Conservation (phyloP, 2,329 filamentous ascomycete species). For the Sporothrix luriei region DNA sequence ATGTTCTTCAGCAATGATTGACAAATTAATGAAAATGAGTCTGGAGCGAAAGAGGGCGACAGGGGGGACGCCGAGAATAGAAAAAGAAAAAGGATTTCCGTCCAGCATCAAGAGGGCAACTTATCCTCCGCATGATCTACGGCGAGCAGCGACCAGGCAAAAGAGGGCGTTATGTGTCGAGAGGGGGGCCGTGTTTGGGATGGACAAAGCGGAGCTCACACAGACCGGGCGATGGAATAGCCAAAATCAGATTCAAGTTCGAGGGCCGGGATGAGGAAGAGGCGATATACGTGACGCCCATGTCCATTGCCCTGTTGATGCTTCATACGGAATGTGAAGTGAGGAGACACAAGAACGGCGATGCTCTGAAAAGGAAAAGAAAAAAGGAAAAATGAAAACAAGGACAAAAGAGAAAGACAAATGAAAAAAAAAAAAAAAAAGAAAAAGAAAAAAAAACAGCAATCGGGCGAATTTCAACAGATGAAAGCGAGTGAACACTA, state of each 20-base stretch:
- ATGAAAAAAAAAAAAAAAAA: neutral
- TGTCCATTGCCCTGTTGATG: neutral
- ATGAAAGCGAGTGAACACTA: neutral
- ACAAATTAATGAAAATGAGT: neutral
- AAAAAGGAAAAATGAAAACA: neutral
- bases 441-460: too few species aligned
- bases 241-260: neutral
- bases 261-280: neutral
- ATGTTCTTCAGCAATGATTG: neutral
- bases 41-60: neutral
- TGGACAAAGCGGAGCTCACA: constrained; percentile 6
- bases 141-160: constrained; percentile 21
- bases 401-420: neutral
- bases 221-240: constrained; percentile 1
- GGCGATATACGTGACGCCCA: neutral
- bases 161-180: neutral
- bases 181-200: neutral
- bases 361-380: neutral
- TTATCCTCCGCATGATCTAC: constrained; percentile 25
- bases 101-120: constrained; percentile 10
- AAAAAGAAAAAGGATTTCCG: constrained; percentile 9
- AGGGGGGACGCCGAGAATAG: constrained; percentile 11
- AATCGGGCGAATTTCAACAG: neutral
- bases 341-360: neutral
- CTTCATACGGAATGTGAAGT: neutral